Conservation (phyloP, 257 asterid genomes). For the Haberlea rhodopensis region DNA sequence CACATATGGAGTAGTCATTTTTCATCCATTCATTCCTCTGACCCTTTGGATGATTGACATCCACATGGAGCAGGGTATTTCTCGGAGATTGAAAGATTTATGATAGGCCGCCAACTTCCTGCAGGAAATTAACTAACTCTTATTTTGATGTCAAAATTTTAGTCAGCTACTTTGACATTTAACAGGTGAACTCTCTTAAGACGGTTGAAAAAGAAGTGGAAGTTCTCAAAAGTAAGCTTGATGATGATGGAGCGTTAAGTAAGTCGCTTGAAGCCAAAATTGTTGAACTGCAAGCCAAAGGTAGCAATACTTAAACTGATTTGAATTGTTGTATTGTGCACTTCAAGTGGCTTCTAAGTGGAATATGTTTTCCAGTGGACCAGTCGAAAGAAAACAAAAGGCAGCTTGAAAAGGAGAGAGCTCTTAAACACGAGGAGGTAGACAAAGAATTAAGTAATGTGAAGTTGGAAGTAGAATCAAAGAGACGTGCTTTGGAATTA, state of each 20-base stretch:
- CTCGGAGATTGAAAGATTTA: too few relatives aligned
- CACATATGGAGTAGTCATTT: background rate
- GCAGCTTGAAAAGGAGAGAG: conserved; percentile 62
- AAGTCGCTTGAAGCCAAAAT: conserved; percentile 74
- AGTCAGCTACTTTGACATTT: conserved; percentile 5
- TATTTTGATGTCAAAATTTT: conserved; percentile 9
- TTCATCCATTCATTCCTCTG: background rate
- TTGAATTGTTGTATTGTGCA: conserved; percentile 19
- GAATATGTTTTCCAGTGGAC: conserved; percentile 45
- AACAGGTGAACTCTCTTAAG: conserved; percentile 66
- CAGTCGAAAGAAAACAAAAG: conserved; percentile 53
- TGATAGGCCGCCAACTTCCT: background rate
- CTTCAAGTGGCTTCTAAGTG: conserved; percentile 18
- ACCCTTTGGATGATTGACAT: conserved; percentile 4
- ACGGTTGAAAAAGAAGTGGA: conserved; percentile 76
- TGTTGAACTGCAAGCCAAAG: conserved; percentile 63
- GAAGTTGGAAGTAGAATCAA: conserved; percentile 57
- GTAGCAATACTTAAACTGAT: conserved; percentile 30
- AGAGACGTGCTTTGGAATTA: conserved; percentile 44
- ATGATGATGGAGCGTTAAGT: conserved; percentile 58
- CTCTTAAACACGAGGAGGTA: conserved; percentile 41
- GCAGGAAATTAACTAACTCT: background rate
- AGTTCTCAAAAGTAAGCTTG: conserved; percentile 55
- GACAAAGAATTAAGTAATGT: conserved; percentile 59
- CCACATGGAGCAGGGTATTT: too few relatives aligned